These are phyloP conservation scores for Paramecium primaurelia DNA, from an alignment of 73 alveolate genomes.

Conservation along the genomic window DNA sequence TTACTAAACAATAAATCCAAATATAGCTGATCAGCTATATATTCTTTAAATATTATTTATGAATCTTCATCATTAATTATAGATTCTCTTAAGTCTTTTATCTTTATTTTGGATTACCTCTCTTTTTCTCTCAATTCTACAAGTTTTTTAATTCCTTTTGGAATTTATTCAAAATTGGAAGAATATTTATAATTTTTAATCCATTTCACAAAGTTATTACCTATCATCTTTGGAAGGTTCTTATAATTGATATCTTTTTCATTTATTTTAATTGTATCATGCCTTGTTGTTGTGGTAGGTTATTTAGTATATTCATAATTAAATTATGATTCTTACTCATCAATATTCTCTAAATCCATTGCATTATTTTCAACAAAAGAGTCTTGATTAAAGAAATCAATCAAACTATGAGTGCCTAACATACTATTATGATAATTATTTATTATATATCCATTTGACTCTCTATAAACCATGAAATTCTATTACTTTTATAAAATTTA, in stretches of 20 bases:
- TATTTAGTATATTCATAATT: background rate
- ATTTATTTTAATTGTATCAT: background rate
- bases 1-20: background rate
- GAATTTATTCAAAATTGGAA: background rate
- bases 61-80: background rate
- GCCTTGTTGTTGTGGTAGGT: background rate
- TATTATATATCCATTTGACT: background rate
- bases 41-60: background rate
- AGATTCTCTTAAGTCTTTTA: background rate
- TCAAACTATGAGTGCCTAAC: no score
- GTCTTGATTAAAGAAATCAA: background rate
- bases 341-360: background rate
- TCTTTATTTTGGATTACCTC: background rate
- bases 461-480: no score
- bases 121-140: background rate
- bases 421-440: background rate
- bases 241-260: background rate
- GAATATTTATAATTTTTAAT: background rate
- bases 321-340: background rate
- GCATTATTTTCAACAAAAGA: background rate
- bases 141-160: background rate
- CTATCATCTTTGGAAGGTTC: background rate
- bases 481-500: no score
- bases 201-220: background rate
- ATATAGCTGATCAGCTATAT: background rate